Evolutionary conservation across 495 filamentous ascomycete genomes (phyloP).

Genomic region (Corynascus novoguineensis): DNA sequence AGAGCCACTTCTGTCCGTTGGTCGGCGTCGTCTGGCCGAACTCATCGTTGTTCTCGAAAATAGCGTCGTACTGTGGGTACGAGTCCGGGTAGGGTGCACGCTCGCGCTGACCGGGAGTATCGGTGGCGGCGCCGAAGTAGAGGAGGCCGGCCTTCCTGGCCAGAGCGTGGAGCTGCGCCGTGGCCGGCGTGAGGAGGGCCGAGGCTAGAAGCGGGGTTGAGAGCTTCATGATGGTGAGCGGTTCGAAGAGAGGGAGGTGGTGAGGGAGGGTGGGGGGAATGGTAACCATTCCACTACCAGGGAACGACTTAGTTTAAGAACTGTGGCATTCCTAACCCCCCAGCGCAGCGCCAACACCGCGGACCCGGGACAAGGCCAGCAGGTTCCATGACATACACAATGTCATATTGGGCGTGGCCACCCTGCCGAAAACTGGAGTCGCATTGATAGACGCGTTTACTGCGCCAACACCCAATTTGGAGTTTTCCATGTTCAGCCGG

Average conservation of each 20-base stretch:
- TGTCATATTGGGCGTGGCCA: not conserved
- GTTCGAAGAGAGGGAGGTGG: not conserved
- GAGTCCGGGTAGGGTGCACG: constrained; percentile 28
- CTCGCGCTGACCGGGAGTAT: constrained; percentile 36
- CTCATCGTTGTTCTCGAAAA: constrained; percentile 36
- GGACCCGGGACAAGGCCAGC: constrained; percentile 3
- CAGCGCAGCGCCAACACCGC: not conserved
- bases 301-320: not conserved
- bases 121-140: constrained; percentile 49
- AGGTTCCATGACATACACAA: too few relatives aligned
- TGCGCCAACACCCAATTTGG: not conserved
- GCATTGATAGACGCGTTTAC: not conserved
- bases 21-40: constrained; percentile 51
- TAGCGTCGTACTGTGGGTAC: constrained; percentile 29
- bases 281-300: too few relatives aligned
- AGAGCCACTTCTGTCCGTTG: constrained; percentile 51
- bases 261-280: not conserved
- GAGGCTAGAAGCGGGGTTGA: not conserved
- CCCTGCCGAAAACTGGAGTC: not conserved
- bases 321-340: not conserved
- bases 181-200: constrained; percentile 1
- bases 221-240: constrained; percentile 6
- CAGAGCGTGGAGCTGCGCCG: constrained; percentile 18
- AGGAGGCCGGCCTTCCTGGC: constrained; percentile 38
- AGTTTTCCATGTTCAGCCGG: constrained; percentile 2